A percentile compares a stretch with the other conserved stretches of the same genome.
Conservation (phyloP, 768 basidiomycete species). For the Fibroporia radiculosa region DNA sequence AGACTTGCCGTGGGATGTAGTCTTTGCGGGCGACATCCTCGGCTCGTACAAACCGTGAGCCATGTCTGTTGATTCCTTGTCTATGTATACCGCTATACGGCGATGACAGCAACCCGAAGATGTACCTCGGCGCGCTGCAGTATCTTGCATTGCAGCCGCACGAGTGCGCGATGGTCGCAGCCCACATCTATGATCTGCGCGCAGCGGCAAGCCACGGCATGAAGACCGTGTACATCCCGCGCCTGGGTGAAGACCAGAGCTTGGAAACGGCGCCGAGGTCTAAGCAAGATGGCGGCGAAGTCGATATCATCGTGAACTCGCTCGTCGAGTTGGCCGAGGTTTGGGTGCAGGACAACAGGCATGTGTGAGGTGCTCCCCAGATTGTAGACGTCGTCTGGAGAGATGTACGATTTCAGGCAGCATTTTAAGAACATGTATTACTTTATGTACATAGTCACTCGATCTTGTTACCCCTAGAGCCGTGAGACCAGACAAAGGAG, state of each 20-base stretch:
- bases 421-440: too few species aligned
- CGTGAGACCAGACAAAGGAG: too few species aligned
- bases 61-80: not conserved
- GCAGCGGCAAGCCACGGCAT: conserved; percentile 37
- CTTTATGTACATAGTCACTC: too few species aligned
- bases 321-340: conserved; percentile 40
- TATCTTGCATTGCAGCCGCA: conserved; percentile 42
- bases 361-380: too few species aligned
- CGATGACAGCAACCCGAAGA: conserved; percentile 36
- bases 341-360: conserved; percentile 4
- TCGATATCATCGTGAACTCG: conserved; percentile 48
- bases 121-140: conserved; percentile 41
- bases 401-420: too few species aligned
- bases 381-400: too few species aligned
- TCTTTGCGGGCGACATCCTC: conserved; percentile 56
- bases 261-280: conserved; percentile 34
- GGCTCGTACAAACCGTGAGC: conserved; percentile 58
- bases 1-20: conserved; percentile 53
- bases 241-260: conserved; percentile 31
- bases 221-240: conserved; percentile 49
- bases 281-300: conserved; percentile 48
- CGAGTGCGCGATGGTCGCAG: conserved; percentile 56
- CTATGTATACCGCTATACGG: not conserved
- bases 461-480: too few species aligned
- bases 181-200: conserved; percentile 50